A percentile compares a stretch with the other conserved stretches of the same genome.
phyloP scores from a whole-genome alignment of 2,329 filamentous ascomycete genomes.

The Incumbomyces delicatus region DNA sequence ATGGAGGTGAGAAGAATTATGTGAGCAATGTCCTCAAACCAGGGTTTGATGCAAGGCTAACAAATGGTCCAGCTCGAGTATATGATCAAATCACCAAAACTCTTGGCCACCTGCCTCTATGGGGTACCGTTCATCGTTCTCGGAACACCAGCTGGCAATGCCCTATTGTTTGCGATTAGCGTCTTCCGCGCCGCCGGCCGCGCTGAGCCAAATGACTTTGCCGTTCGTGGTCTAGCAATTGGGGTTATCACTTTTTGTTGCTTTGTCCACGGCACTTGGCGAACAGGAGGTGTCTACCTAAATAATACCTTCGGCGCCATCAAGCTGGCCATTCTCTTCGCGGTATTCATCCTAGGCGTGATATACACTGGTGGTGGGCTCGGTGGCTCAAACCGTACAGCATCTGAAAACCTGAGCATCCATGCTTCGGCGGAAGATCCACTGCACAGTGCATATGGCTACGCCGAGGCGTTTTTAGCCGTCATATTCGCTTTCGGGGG shows the following conservation, averaged over 20 bases:
- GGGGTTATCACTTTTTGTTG: constrained; percentile 35
- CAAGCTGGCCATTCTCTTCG: constrained; percentile 40
- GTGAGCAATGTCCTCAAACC: constrained; percentile 4
- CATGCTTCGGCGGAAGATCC: constrained; percentile 16
- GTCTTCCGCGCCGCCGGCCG: constrained; percentile 36
- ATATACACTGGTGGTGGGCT: constrained; percentile 20
- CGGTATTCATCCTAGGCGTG: constrained; percentile 34
- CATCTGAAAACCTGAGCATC: constrained; percentile 22
- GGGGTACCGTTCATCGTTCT: constrained; percentile 22
- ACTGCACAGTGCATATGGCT: constrained; percentile 24
- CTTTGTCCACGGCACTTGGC: constrained; percentile 39
- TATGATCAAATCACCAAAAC: constrained; percentile 19
- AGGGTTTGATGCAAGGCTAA: background rate
- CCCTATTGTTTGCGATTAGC: constrained; percentile 26
- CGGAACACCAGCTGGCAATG: constrained; percentile 12
- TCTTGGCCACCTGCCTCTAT: constrained; percentile 18
- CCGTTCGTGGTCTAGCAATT: constrained; percentile 37
- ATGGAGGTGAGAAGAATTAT: constrained; percentile 15
- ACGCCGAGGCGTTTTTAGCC: constrained; percentile 9
- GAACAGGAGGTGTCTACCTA: constrained; percentile 41
- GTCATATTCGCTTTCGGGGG: constrained; percentile 29
- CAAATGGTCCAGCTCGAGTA: constrained; percentile 11
- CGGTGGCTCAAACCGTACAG: constrained; percentile 19
- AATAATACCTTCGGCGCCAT: constrained; percentile 44
- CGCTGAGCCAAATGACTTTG: constrained; percentile 10